Evolutionary conservation across 2,329 filamentous ascomycete genomes (phyloP), one percentile per base, ranked within the genome.

Genomic region (Aspergillus pseudonomiae): DNA sequence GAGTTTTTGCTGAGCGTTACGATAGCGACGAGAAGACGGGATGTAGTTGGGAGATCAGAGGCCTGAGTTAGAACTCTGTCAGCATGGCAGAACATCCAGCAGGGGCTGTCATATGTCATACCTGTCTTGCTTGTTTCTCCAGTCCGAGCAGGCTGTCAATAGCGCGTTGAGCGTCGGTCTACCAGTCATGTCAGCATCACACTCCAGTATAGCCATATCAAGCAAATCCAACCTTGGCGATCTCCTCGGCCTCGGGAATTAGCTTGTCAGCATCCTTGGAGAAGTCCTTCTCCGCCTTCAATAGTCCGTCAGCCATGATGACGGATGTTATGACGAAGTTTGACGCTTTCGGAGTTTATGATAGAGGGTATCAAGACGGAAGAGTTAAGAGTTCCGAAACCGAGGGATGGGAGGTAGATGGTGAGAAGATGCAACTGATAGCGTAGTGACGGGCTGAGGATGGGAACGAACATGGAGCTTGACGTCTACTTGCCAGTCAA

Each of bases 211-310:
- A 50, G 21, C 30, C n/a, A 24, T 26, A 60, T 3, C 0, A 14
- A 30, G 19, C 28, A n/a, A 10, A 6, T 43, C 77, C 68, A 81
- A 95, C 94, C 86, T 94, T 90, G 71, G 94, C 93, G 72, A 97
- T 88, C 83, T 91, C 86, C 85, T 98, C 89, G 64, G 93, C 93
- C 81, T 97, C 93, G 57, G 93, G 91, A 71, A 99, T 89, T 81
- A 92, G 88, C 82, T 91, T 88, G 85, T 98, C 94, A 75, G 92
- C 93, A 82, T 98, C 94, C 83, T 97, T 96, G 77, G 92, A 91
- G 88, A 92, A 97, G 89, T 99, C 95, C 90, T 96, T 97, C 85
- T 99, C 95, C 76, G 94, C 92, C 88, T 96, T 96, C 80, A 95
- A 78, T 72, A 89, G 81, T 80, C 88, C 88, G 81, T 93, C 91